These are phyloP conservation scores for Hypoxylon trugodes DNA, from an alignment of 495 filamentous ascomycete species.

Conservation along the genomic window DNA sequence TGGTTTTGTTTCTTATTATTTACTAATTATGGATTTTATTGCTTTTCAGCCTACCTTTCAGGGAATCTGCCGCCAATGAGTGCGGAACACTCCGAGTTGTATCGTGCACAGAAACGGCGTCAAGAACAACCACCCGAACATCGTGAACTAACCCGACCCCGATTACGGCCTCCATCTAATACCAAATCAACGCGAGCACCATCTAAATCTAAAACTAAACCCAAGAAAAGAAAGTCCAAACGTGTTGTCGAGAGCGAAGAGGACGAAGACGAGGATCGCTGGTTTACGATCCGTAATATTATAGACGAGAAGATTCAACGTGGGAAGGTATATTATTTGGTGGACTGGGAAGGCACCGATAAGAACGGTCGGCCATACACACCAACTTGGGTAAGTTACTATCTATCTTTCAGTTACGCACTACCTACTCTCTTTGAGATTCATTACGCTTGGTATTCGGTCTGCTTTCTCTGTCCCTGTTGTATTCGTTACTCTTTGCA, in stretches of 20 bases:
- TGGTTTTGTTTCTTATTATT: constrained; percentile 2
- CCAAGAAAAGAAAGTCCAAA: constrained; percentile 20
- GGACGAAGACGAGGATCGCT: constrained; percentile 4
- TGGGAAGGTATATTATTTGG: constrained; percentile 44
- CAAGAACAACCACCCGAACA: background rate
- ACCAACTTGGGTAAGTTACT: constrained; percentile 53
- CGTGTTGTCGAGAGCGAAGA: constrained; percentile 2
- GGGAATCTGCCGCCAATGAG: constrained; percentile 37
- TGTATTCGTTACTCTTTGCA: background rate
- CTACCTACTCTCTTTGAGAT: too few species aligned
- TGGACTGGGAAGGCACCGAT: constrained; percentile 54
- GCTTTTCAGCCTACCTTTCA: constrained; percentile 27
- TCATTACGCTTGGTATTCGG: too few species aligned
- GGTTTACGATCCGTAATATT: constrained; percentile 47
- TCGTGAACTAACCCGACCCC: constrained; percentile 2
- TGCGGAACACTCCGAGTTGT: constrained; percentile 9
- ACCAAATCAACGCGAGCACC: background rate
- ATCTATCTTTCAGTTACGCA: background rate
- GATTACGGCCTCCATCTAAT: background rate
- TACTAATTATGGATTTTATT: constrained; percentile 37
- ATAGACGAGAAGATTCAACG: constrained; percentile 47
- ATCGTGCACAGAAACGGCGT: constrained; percentile 3
- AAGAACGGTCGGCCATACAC: constrained; percentile 44
- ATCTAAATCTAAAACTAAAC: background rate
- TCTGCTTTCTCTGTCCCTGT: too few species aligned